phyloP scores from a whole-genome alignment of 805 yeast species.

The Hanseniaspora pseudoguilliermondii region DNA sequence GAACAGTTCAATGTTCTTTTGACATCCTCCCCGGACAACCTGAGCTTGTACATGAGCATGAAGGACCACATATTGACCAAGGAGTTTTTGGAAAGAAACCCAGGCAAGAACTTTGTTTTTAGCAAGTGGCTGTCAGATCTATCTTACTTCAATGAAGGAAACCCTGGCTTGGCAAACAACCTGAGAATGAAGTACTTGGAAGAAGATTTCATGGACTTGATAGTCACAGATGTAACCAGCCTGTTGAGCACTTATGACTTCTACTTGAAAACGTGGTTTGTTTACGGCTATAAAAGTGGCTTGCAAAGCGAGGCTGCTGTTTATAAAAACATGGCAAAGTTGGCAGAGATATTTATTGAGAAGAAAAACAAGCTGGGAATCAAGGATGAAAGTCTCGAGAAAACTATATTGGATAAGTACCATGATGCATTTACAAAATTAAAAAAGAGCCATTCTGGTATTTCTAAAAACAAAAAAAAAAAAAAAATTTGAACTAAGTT shows the following conservation, averaged over 20 bases:
- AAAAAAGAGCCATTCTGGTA: neutral
- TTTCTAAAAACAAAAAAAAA: too few species aligned
- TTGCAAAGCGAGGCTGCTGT: neutral
- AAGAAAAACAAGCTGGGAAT: neutral
- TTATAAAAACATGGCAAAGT: neutral
- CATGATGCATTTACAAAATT: neutral
- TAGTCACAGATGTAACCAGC: neutral
- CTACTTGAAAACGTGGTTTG: neutral
- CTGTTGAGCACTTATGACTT: neutral
- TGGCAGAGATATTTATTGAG: neutral
- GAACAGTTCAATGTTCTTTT: neutral
- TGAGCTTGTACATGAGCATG: neutral
- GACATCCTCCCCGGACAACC: neutral
- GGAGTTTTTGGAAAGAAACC: neutral
- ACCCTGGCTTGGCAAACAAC: neutral
- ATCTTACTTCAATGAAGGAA: neutral
- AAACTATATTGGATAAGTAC: neutral
- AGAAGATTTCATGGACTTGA: neutral
- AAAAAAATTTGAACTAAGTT: too few species aligned
- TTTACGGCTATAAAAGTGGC: neutral
- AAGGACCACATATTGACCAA: neutral
- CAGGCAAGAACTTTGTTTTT: neutral
- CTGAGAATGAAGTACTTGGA: neutral
- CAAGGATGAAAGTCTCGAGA: neutral
- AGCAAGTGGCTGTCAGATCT: neutral